Percentiles rank a stretch among this genome's conserved stretches.
These are phyloP conservation scores for Rhizoctonia solani DNA, from an alignment of 1,284 basidiomycete genomes.

Conservation along the genomic window DNA sequence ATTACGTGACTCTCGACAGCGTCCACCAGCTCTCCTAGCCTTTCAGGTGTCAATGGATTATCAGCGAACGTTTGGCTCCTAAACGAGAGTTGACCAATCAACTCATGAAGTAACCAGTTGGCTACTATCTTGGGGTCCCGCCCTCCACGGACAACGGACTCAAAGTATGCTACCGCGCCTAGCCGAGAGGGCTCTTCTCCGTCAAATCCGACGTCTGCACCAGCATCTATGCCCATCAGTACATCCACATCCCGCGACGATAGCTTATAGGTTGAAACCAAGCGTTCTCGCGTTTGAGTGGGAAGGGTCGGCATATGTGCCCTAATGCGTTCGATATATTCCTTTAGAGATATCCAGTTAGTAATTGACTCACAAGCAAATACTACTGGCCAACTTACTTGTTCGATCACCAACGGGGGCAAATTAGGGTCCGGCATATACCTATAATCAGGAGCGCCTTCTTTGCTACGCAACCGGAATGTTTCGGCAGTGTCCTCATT, in stretches of 20 bases:
- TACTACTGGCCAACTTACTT: conserved; percentile 49
- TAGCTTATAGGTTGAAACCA: conserved; percentile 61
- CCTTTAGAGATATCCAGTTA: conserved; percentile 48
- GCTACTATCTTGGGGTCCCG: conserved; percentile 71
- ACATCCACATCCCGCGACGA: conserved; percentile 71
- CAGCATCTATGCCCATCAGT: conserved; percentile 72
- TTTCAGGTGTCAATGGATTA: conserved; percentile 61
- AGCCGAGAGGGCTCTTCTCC: conserved; percentile 55
- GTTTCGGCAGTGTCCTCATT: conserved; percentile 84
- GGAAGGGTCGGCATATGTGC: conserved; percentile 78
- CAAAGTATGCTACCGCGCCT: conserved; percentile 72
- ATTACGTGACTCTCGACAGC: conserved; percentile 68
- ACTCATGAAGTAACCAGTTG: conserved; percentile 87
- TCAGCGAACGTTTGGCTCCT: conserved; percentile 63
- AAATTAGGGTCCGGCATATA: conserved; percentile 99
- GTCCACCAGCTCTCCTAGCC: conserved; percentile 79
- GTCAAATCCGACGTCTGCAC: conserved; percentile 63
- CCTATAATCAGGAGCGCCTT: conserved; percentile 92
- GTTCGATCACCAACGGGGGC: conserved; percentile 70
- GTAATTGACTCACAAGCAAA: neutral
- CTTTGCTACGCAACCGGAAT: conserved; percentile 83
- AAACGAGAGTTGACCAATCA: conserved; percentile 74
- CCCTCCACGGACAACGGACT: conserved; percentile 57
- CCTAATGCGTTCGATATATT: conserved; percentile 62
- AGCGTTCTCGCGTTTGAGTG: conserved; percentile 61